These are phyloP conservation scores for Luffa aegyptiaca DNA, from an alignment of 306 rosid species.

Conservation along the genomic window DNA sequence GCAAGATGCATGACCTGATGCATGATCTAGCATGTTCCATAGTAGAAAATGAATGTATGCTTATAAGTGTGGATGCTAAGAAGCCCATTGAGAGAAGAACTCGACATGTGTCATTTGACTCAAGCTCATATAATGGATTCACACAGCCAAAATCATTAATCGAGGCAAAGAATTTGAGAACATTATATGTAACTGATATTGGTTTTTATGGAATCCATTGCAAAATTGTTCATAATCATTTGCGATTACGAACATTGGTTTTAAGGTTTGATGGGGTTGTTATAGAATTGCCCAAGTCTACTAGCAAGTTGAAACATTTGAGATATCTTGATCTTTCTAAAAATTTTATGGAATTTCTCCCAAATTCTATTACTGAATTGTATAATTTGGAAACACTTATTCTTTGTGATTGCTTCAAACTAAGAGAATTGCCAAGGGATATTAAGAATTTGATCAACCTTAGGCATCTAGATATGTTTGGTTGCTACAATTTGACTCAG, in stretches of 20 bases:
- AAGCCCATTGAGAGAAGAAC: neutral
- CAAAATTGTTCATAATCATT: neutral
- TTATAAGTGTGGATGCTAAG: neutral
- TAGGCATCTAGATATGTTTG: too few relatives aligned
- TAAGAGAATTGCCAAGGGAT: too few relatives aligned
- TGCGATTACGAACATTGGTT: slow-evolving; percentile 14
- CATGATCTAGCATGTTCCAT: slow-evolving; percentile 24
- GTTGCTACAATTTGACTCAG: too few relatives aligned
- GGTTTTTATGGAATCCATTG: neutral
- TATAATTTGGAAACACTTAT: too few relatives aligned
- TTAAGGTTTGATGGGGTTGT: neutral
- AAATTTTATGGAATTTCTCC: too few relatives aligned
- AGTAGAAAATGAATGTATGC: neutral
- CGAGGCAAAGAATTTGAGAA: slow-evolving; percentile 12
- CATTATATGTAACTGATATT: neutral
- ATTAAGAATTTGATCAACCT: too few relatives aligned
- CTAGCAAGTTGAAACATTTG: too few relatives aligned
- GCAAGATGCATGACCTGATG: slow-evolving; percentile 21
- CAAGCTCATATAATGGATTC: neutral
- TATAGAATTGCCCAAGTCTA: neutral
- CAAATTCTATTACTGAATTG: too few relatives aligned
- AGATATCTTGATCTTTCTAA: too few relatives aligned
- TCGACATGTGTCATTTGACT: neutral
- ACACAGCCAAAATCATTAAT: neutral
- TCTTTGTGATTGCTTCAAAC: too few relatives aligned